phyloP scores from a whole-genome alignment of 768 basidiomycete species.

The Sistotremastrum suecicum region DNA sequence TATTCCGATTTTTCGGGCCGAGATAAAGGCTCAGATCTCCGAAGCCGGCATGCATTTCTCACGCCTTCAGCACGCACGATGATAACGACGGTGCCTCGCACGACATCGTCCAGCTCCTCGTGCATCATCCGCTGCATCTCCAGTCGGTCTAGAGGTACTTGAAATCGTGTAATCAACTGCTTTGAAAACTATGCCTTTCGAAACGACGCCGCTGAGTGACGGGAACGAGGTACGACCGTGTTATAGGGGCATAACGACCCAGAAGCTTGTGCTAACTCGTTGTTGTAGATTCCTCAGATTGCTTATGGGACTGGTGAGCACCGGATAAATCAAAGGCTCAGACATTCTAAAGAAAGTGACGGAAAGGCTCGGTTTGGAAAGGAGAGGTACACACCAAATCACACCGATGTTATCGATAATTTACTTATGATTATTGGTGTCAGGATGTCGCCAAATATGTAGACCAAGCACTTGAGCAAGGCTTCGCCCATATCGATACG shows the following conservation, averaged over 20 bases:
- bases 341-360: not conserved
- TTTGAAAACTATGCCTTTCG: constrained; percentile 17
- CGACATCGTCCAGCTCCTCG: too few relatives aligned
- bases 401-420: not conserved
- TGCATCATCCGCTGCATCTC: too few relatives aligned
- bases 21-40: too few relatives aligned
- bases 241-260: not conserved
- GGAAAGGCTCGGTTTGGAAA: constrained; percentile 16
- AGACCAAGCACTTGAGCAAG: constrained; percentile 41
- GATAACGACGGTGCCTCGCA: too few relatives aligned
- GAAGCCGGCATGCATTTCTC: too few relatives aligned
- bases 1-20: too few relatives aligned
- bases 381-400: constrained; percentile 9
- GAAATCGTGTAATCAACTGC: too few relatives aligned
- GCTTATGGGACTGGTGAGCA: constrained; percentile 43
- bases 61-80: too few relatives aligned
- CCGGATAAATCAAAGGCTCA: not conserved
- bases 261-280: not conserved
- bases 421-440: constrained; percentile 12
- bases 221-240: constrained; percentile 17
- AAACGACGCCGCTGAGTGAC: constrained; percentile 20
- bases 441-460: constrained; percentile 41
- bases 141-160: too few relatives aligned
- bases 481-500: constrained; percentile 52
- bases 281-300: constrained; percentile 40